phyloP scores from a whole-genome alignment of 352 stramenopile species.

The Globisporangium cederbergense region DNA sequence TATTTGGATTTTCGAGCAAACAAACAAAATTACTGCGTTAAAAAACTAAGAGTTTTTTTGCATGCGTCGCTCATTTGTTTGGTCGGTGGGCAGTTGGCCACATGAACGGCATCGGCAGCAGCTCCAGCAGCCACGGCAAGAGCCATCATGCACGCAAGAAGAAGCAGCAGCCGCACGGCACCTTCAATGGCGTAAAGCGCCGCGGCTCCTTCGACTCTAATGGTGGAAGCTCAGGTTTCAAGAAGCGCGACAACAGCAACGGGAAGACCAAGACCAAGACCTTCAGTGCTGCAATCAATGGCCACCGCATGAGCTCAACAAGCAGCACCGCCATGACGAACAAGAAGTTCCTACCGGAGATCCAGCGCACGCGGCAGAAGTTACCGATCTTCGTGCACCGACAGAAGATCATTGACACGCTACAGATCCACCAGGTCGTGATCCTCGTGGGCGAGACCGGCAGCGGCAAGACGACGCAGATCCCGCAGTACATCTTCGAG shows the following conservation, averaged over 20 bases:
- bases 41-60: neutral
- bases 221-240: conserved; percentile 7
- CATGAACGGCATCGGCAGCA: conserved; percentile 15
- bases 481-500: conserved; percentile 86
- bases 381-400: conserved; percentile 79
- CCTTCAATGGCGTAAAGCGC: conserved; percentile 4
- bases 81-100: conserved; percentile 2
- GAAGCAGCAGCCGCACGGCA: conserved; percentile 1
- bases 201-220: conserved; percentile 8
- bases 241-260: conserved; percentile 20
- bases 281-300: neutral
- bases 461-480: conserved; percentile 90
- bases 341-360: conserved; percentile 24
- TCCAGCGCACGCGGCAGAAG: conserved; percentile 55
- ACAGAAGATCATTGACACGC: conserved; percentile 55
- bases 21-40: neutral
- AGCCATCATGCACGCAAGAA: conserved; percentile 3
- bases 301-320: neutral
- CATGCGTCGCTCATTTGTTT: neutral
- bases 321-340: conserved; percentile 14
- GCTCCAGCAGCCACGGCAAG: neutral
- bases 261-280: neutral
- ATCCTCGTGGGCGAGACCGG: conserved; percentile 90
- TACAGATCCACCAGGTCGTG: conserved; percentile 67
- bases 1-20: neutral